phyloP scores from a whole-genome alignment of 2,329 filamentous ascomycete species.

The Kalmusia sp. region DNA sequence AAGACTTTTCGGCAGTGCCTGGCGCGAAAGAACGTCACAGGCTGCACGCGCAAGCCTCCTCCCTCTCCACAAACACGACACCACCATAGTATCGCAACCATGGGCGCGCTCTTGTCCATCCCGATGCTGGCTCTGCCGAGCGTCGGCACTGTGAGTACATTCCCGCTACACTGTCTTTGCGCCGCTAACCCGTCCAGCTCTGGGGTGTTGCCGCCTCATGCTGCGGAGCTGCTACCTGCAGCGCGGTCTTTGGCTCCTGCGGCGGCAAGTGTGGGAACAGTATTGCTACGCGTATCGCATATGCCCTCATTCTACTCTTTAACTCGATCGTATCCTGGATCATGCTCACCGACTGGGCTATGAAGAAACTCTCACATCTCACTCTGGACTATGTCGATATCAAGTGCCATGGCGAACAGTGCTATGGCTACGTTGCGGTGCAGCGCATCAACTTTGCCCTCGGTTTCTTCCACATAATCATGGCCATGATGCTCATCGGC shows the following conservation, averaged over 20 bases:
- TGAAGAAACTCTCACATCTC: conserved; percentile 91
- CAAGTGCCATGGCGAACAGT: conserved; percentile 85
- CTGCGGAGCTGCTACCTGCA: conserved; percentile 95
- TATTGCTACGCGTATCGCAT: conserved; percentile 95
- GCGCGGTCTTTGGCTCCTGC: conserved; percentile 92
- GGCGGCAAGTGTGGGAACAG: conserved; percentile 98
- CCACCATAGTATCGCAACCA: conserved; percentile 50
- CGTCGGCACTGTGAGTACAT: conserved; percentile 75
- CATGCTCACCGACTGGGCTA: conserved; percentile 98
- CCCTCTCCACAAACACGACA: conserved; percentile 9
- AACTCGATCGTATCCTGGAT: conserved; percentile 99
- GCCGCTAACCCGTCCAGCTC: conserved; percentile 60
- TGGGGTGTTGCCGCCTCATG: conserved; percentile 85
- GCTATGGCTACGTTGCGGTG: conserved; percentile 94
- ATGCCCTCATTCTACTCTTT: conserved; percentile 90
- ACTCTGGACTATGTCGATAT: conserved; percentile 97
- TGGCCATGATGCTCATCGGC: conserved; percentile 84
- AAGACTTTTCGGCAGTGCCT: neutral
- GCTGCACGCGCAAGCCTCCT: conserved; percentile 13
- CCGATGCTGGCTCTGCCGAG: conserved; percentile 89
- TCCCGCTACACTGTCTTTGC: conserved; percentile 8
- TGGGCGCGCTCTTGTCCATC: conserved; percentile 91
- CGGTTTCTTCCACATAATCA: conserved; percentile 87
- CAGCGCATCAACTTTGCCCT: conserved; percentile 98
- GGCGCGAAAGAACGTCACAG: conserved; percentile 13